Percentiles rank a stretch among this genome's conserved stretches.
Conservation (phyloP, 345 rosid species). For the Citrus reticulata region DNA sequence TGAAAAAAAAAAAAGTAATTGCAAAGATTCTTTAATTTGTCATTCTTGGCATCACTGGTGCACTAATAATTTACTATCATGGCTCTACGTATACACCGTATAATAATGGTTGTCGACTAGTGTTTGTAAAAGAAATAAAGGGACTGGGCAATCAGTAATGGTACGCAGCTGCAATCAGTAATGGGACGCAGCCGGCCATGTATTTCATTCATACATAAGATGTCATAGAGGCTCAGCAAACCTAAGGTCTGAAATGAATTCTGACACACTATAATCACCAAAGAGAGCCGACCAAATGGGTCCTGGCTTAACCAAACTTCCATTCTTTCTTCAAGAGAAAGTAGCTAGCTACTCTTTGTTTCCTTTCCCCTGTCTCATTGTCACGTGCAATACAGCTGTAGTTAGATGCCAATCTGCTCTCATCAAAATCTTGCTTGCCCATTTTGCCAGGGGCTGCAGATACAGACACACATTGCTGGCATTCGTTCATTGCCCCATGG, state of each 20-base stretch:
- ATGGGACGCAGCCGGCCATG: neutral
- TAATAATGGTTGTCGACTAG: neutral
- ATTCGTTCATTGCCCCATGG: neutral
- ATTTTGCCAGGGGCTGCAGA: neutral
- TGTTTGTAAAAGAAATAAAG: neutral
- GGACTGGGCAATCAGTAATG: neutral
- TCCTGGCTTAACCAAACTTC: neutral
- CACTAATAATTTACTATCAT: neutral
- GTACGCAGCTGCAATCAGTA: neutral
- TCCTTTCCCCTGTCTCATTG: neutral
- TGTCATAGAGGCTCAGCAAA: too few species aligned
- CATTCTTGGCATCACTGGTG: neutral
- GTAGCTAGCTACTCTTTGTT: neutral
- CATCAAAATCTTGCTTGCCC: neutral
- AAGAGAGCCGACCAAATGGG: neutral
- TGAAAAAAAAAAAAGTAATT: neutral
- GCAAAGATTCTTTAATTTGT: neutral
- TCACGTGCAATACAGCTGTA: neutral
- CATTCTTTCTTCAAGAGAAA: neutral
- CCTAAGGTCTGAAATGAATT: neutral
- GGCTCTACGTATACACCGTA: conserved; percentile 1
- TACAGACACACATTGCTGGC: neutral
- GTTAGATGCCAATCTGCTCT: neutral
- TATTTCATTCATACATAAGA: neutral
- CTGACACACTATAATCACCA: neutral